Evolutionary conservation across 1,284 basidiomycete species (phyloP).

Genomic region (Tilletia setariae): DNA sequence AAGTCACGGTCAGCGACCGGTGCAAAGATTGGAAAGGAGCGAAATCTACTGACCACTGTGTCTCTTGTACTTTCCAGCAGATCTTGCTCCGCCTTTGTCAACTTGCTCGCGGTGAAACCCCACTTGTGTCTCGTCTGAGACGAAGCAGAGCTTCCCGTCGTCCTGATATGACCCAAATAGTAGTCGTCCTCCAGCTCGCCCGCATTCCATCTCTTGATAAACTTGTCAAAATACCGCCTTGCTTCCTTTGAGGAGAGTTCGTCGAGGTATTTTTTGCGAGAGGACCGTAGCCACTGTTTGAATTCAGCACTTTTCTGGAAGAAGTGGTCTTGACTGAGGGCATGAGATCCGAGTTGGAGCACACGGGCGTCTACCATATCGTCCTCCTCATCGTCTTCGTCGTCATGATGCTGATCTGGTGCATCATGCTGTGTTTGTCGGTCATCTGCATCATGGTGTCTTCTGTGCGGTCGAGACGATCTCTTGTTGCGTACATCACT

Average conservation of each 20-base stretch:
- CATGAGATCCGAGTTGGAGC: constrained; percentile 14
- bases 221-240: constrained; percentile 34
- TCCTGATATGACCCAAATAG: constrained; percentile 17
- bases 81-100: constrained; percentile 24
- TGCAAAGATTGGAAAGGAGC: neutral
- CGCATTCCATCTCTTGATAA: constrained; percentile 32
- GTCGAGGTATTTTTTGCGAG: constrained; percentile 31
- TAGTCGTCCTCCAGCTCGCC: constrained; percentile 22
- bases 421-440: neutral
- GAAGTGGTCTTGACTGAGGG: constrained; percentile 29
- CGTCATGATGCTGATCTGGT: neutral
- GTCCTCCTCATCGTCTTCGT: constrained; percentile 2
- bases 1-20: neutral
- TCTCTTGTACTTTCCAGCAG: constrained; percentile 27
- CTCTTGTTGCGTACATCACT: neutral
- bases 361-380: neutral
- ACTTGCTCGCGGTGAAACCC: constrained; percentile 21
- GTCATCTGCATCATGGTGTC: neutral
- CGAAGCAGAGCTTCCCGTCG: constrained; percentile 11
- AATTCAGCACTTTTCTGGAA: constrained; percentile 32
- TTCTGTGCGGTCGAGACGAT: neutral
- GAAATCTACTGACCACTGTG: constrained; percentile 20
- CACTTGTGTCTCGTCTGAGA: constrained; percentile 31
- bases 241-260: constrained; percentile 32
- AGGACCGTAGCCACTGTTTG: constrained; percentile 34